Percentiles rank a stretch among this genome's conserved stretches.
These are phyloP conservation scores for Coemansia sp. DNA, from an alignment of 192 early-diverging fungal species.

Conservation along the genomic window DNA sequence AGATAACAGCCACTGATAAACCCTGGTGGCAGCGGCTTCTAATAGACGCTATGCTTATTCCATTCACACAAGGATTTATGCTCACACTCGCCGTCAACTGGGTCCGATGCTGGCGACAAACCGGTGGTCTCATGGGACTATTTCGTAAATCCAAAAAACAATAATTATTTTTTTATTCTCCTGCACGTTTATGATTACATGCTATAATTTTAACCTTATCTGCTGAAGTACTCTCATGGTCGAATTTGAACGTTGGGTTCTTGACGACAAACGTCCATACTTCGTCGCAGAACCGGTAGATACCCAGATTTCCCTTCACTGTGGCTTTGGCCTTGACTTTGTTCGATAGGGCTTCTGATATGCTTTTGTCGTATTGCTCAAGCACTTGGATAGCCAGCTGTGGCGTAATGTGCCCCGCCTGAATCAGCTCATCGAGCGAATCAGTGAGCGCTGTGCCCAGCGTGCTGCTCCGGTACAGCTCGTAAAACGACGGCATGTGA, in stretches of 20 bases:
- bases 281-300: slow-evolving; percentile 96
- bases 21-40: slow-evolving; percentile 48
- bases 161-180: slow-evolving; percentile 50
- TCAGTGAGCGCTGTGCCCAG: slow-evolving; percentile 94
- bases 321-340: slow-evolving; percentile 80
- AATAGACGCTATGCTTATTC: slow-evolving; percentile 49
- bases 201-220: slow-evolving; percentile 97
- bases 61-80: slow-evolving; percentile 55
- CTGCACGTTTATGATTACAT: slow-evolving; percentile 79
- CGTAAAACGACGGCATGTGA: slow-evolving; percentile 67
- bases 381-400: slow-evolving; percentile 93
- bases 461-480: slow-evolving; percentile 75
- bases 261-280: slow-evolving; percentile 98
- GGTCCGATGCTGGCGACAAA: slow-evolving; percentile 43
- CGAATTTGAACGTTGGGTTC: slow-evolving; percentile 85
- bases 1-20: background rate
- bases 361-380: slow-evolving; percentile 72
- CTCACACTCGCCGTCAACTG: slow-evolving; percentile 48
- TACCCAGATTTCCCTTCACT: slow-evolving; percentile 81
- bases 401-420: slow-evolving; percentile 85
- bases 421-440: slow-evolving; percentile 94
- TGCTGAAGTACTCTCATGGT: slow-evolving; percentile 76
- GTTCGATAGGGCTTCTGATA: slow-evolving; percentile 84
- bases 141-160: slow-evolving; percentile 15
- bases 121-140: slow-evolving; percentile 39